Evolutionary conservation across 1,284 basidiomycete genomes (phyloP).

Genomic region (Heimioporus punctisporus): DNA sequence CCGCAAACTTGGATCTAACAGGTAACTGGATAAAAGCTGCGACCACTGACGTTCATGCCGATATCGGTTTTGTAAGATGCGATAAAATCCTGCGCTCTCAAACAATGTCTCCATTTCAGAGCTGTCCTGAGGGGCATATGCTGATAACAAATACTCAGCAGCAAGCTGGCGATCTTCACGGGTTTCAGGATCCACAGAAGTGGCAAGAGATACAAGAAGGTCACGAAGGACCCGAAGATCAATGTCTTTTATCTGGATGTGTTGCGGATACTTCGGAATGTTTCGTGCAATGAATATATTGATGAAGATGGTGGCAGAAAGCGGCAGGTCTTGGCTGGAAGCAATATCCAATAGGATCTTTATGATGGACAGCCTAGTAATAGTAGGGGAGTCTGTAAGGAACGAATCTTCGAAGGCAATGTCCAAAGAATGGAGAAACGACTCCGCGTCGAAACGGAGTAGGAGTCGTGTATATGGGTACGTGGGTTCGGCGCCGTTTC

Average conservation of each 20-base stretch:
- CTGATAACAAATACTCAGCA: constrained; percentile 93
- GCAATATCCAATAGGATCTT: constrained; percentile 87
- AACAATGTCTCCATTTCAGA: constrained; percentile 74
- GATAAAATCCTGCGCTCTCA: constrained; percentile 86
- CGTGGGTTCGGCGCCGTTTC: constrained; percentile 71
- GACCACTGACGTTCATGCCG: constrained; percentile 80
- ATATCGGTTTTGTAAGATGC: constrained; percentile 86
- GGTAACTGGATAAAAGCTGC: constrained; percentile 68
- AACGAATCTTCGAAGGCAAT: constrained; percentile 95
- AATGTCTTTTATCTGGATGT: constrained; percentile 48
- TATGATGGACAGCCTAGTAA: constrained; percentile 84
- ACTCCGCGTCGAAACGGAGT: constrained; percentile 91
- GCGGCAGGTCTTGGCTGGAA: constrained; percentile 53
- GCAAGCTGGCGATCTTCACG: constrained; percentile 96
- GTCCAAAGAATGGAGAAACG: constrained; percentile 93
- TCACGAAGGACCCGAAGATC: constrained; percentile 60
- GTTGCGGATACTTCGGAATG: constrained; percentile 96
- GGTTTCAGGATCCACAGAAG: constrained; percentile 69
- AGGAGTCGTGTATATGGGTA: constrained; percentile 91
- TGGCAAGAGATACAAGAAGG: constrained; percentile 81
- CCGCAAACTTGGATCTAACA: constrained; percentile 77
- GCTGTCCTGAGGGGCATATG: constrained; percentile 83
- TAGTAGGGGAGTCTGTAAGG: constrained; percentile 70
- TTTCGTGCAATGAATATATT: constrained; percentile 98
- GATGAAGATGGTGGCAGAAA: constrained; percentile 78